Conservation (phyloP, 129 eudicot species). For the Sambucus nigra region DNA sequence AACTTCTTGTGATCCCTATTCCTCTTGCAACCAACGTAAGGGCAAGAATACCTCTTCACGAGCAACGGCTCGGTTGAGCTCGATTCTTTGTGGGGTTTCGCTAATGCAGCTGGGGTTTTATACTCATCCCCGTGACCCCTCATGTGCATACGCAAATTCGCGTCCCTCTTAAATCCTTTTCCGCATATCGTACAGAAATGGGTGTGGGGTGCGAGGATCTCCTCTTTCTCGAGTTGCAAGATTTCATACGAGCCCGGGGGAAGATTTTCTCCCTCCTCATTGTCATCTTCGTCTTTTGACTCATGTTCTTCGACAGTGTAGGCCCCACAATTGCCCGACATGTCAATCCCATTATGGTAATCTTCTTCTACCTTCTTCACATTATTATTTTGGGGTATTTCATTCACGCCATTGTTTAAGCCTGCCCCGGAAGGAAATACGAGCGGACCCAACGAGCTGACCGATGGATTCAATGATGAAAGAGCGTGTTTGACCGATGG, state of each 20-base stretch:
- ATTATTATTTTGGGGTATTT: slow-evolving; percentile 3
- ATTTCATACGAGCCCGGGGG: slow-evolving; percentile 97
- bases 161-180: slow-evolving; percentile 90
- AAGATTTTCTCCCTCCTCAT: slow-evolving; percentile 73
- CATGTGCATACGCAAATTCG: slow-evolving; percentile 93
- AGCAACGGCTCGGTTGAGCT: slow-evolving; percentile 39
- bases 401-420: slow-evolving; percentile 4
- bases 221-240: slow-evolving; percentile 88
- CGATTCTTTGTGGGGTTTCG: slow-evolving; percentile 78
- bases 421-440: slow-evolving; percentile 16
- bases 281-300: slow-evolving; percentile 65
- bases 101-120: slow-evolving; percentile 91
- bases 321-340: slow-evolving; percentile 5
- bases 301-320: slow-evolving; percentile 60
- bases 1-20: slow-evolving; percentile 90
- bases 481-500: slow-evolving; percentile 50
- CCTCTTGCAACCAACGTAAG: slow-evolving; percentile 75
- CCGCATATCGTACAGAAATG: slow-evolving; percentile 94
- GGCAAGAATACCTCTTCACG: slow-evolving; percentile 86
- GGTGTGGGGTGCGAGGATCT: slow-evolving; percentile 93
- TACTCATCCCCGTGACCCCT: slow-evolving; percentile 99
- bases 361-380: slow-evolving; percentile 49
- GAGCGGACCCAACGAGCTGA: slow-evolving; percentile 19
- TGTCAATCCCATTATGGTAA: slow-evolving; percentile 29
- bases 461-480: slow-evolving; percentile 20